Base-by-base conservation (phyloP, 306 rosid species). In the Quillaja saponaria region DNA sequence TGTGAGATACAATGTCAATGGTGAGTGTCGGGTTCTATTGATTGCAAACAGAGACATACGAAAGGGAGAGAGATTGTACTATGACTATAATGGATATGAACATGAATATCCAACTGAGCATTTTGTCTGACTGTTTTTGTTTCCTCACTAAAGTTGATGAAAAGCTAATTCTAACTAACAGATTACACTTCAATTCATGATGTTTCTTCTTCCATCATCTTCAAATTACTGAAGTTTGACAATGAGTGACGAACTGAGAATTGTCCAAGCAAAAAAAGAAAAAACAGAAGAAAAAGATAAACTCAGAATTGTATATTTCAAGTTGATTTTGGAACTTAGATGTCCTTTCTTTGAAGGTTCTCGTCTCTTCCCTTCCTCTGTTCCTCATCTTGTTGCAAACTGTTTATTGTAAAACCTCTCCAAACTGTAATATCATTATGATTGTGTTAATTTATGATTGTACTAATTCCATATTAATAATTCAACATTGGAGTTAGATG, bases 31-130 rank as follows among this genome's bases (percentile, higher is more conserved):
- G 63, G 97, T 82, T 68, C 78, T 94, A 55, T 71, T 89, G 71
- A 75, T 89, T 10, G 96, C 97, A 50, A 85, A 81, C 66, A 83
- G 95, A 79, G 97, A 89, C 72, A 94, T 94, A 76, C 35, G 83
- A 5, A 94, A 80, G 74, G 96, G 99, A 51, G 99, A 89, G 80
- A 81, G 97, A 71, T 74, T 94, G 82, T 89, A 89, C 70, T 94
- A 89, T 69, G 97, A 94, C 71, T 94, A 94, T 72, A 94, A 94
- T 54, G 97, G 95, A 58, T 73, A 67, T 8, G 97, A 87, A 61
- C 90, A 94, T 45, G 99, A 87, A 76, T 94, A 89, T 77, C 99
- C 97, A 58, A 89, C 99, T 17, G 81, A 85, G 64, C 90, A 94
- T 57, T 92, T 92, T 50, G 90, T 88, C 47, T 92, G 66, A 71